Evolutionary conservation across 2,329 filamentous ascomycete species (phyloP), one percentile per base, ranked within the genome.

Genomic region (Thelonectria discophora): DNA sequence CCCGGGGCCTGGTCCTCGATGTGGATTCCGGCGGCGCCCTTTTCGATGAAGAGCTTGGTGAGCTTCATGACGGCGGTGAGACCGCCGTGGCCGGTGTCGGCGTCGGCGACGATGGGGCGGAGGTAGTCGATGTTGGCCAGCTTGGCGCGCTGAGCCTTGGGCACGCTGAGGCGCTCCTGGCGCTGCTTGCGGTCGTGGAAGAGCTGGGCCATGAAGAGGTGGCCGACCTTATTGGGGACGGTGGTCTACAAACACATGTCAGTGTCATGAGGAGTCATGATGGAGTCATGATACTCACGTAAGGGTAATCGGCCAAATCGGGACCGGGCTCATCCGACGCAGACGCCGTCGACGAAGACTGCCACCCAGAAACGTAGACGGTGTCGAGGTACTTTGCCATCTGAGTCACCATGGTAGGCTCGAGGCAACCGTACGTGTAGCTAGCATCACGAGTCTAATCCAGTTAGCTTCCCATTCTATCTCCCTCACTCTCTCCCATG

Each of bases 181-280:
- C 95, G 90, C 81, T 99, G 95, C 82, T 99, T 99, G 75, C 95
- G 92, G 85, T 99, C 95, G 82, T 99, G 95, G 90, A 99, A 99
- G 59, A 98, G 89, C 81, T 99, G 95, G 13, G 95, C 94, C 88
- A 96, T 94, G 88, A 97, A 99, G 54, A 99, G 88, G 76, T 99
- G 95, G 75, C 92, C 88, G 68, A 99, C 95, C 81, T 99, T 99
- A 85, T 98, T 97, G 54, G 95, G 95, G 20, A 99, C 95, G 45
- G 95, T 99, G 69, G 95, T 97, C n/a, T n/a, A n/a, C n/a, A n/a
- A n/a, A n/a, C n/a, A n/a, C n/a, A n/a, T n/a, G n/a, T n/a, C n/a
- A n/a, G n/a, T n/a, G n/a, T n/a, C n/a, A n/a, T n/a, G n/a, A 30
- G 34, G 30, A 49, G 47, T 39, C 27, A 34, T 43, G 32, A 50